Percentiles rank a stretch among this genome's conserved stretches.
Conservation (phyloP, 163 green algal genomes). For the Scenedesmus sp. region DNA sequence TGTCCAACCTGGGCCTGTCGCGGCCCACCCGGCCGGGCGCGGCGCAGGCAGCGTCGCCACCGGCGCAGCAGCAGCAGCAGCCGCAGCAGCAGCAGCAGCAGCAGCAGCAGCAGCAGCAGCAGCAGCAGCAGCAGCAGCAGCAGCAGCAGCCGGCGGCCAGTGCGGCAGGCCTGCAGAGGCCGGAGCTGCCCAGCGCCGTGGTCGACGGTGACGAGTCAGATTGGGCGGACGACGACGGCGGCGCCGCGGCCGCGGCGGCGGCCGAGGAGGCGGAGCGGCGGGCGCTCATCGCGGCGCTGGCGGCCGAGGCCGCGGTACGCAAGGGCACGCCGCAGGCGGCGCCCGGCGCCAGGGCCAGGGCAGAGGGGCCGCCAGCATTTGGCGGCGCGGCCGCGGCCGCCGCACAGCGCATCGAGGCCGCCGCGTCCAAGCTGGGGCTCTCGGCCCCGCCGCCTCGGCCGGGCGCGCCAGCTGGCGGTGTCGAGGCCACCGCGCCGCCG, state of each 20-base stretch:
- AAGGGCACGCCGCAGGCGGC: too few species aligned
- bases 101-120: neutral
- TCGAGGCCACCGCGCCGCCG: too few species aligned
- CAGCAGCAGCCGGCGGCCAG: neutral
- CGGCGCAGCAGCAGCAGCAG: conserved; percentile 1
- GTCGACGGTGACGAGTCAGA: too few species aligned
- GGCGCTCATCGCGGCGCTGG: conserved; percentile 8
- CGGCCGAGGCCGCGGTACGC: conserved; percentile 5
- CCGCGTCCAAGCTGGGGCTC: neutral
- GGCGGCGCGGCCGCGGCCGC: neutral
- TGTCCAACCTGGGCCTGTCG: neutral
- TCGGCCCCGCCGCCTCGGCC: neutral
- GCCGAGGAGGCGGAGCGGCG: neutral
- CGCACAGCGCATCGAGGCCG: neutral
- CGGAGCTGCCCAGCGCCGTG: too few species aligned
- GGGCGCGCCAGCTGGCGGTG: too few species aligned
- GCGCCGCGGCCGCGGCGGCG: conserved; percentile 25
- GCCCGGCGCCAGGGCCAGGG: too few species aligned
- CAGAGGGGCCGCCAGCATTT: conserved; percentile 8
- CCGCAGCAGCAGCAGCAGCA: neutral
- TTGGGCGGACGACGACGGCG: conserved; percentile 24
- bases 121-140: neutral
- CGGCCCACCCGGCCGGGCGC: neutral
- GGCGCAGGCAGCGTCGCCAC: neutral
- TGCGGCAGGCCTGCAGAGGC: too few species aligned